A percentile compares a stretch with the other conserved stretches of the same genome.
These are phyloP conservation scores for Corynascus novoguineensis DNA, from an alignment of 495 filamentous ascomycete genomes.

Conservation along the genomic window DNA sequence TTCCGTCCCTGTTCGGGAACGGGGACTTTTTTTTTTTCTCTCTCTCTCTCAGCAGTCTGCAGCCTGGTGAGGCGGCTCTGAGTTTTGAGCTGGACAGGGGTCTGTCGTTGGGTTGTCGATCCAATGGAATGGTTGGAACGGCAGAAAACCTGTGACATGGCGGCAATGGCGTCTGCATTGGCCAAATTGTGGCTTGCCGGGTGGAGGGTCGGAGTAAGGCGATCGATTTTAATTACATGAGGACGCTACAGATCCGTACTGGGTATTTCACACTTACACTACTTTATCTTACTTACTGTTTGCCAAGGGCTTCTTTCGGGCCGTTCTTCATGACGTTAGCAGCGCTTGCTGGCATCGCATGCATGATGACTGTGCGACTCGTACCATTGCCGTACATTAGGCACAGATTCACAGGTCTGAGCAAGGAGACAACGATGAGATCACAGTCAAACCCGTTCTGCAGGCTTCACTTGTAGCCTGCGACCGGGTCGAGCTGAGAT, in stretches of 20 bases:
- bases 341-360: neutral
- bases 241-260: no score
- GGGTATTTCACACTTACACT: no score
- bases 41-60: no score
- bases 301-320: neutral
- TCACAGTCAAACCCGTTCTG: neutral
- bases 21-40: constrained; percentile 6
- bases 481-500: neutral
- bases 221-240: neutral
- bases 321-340: constrained; percentile 3
- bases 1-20: neutral
- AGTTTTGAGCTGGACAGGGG: constrained; percentile 35
- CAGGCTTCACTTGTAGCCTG: neutral
- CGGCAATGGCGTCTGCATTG: constrained; percentile 24
- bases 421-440: neutral
- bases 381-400: neutral
- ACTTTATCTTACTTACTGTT: neutral
- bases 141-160: constrained; percentile 21
- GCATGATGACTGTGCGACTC: neutral
- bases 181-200: constrained; percentile 12
- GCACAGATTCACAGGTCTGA: neutral
- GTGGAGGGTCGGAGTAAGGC: constrained; percentile 1
- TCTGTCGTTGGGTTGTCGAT: constrained; percentile 9
- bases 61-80: constrained; percentile 23
- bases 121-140: constrained; percentile 27